Percentiles rank a stretch among this genome's conserved stretches.
Evolutionary conservation across 768 basidiomycete genomes (phyloP).

Genomic region (Neoboletus magnificus): DNA sequence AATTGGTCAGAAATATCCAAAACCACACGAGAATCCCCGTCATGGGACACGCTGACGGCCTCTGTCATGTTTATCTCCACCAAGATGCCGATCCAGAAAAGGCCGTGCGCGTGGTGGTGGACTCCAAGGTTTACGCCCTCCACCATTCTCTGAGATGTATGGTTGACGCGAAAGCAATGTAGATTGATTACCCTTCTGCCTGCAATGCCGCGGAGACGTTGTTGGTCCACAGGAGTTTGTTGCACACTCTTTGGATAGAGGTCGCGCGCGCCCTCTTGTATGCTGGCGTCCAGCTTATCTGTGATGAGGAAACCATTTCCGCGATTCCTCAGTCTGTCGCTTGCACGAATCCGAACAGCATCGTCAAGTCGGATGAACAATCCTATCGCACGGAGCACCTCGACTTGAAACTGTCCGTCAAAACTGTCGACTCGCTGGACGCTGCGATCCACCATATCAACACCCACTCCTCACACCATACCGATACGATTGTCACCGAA

Average conservation of each 20-base stretch:
- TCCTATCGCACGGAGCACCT: conserved; percentile 90
- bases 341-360: conserved; percentile 37
- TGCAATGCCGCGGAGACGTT: conserved; percentile 93
- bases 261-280: conserved; percentile 72
- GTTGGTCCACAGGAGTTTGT: conserved; percentile 71
- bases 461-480: conserved; percentile 90
- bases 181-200: conserved; percentile 94
- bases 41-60: conserved; percentile 98
- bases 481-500: conserved; percentile 90
- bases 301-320: conserved; percentile 63
- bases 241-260: conserved; percentile 74
- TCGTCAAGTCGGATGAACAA: conserved; percentile 53
- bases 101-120: conserved; percentile 77
- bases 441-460: conserved; percentile 89
- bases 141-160: not conserved
- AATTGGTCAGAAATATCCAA: conserved; percentile 85
- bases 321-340: conserved; percentile 46
- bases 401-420: conserved; percentile 78
- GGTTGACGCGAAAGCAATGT: conserved; percentile 1
- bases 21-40: conserved; percentile 90
- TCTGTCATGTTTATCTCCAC: conserved; percentile 90
- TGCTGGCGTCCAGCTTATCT: conserved; percentile 72
- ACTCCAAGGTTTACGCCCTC: conserved; percentile 71
- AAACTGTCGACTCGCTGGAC: conserved; percentile 64
- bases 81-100: conserved; percentile 75